phyloP scores from a whole-genome alignment of 306 rosid species.

The Medicago truncatula region DNA sequence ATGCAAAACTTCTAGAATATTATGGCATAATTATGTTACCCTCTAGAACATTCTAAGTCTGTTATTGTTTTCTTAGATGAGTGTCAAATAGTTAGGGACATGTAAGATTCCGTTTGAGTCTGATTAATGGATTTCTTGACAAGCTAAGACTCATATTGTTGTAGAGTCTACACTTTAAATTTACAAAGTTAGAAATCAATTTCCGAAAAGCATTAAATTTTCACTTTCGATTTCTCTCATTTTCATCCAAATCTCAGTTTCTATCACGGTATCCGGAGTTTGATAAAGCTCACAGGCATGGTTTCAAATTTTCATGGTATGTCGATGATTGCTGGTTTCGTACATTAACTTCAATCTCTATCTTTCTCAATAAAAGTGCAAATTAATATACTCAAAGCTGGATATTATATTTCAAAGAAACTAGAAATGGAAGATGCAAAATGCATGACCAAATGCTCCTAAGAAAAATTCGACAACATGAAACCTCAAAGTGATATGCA shows the following conservation, averaged over 20 bases:
- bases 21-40: not conserved
- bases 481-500: not conserved
- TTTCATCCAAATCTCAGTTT: not conserved
- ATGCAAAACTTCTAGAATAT: not conserved
- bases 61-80: not conserved
- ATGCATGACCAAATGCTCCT: not conserved
- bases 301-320: not conserved
- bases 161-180: not conserved
- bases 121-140: not conserved
- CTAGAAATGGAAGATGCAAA: not conserved
- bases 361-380: not conserved
- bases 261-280: not conserved
- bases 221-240: not conserved
- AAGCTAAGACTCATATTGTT: not conserved
- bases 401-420: not conserved
- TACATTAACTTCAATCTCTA: not conserved
- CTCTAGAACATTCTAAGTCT: not conserved
- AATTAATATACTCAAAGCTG: not conserved
- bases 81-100: slow-evolving; percentile 13
- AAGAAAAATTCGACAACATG: not conserved
- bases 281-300: not conserved
- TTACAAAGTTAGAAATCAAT: not conserved
- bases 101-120: not conserved
- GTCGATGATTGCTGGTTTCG: not conserved
- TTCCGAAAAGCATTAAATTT: slow-evolving; percentile 9